Evolutionary conservation across 192 early-diverging fungal species (phyloP), one percentile per base, ranked within the genome.

Genomic region (Backusella parvicylindrica): DNA sequence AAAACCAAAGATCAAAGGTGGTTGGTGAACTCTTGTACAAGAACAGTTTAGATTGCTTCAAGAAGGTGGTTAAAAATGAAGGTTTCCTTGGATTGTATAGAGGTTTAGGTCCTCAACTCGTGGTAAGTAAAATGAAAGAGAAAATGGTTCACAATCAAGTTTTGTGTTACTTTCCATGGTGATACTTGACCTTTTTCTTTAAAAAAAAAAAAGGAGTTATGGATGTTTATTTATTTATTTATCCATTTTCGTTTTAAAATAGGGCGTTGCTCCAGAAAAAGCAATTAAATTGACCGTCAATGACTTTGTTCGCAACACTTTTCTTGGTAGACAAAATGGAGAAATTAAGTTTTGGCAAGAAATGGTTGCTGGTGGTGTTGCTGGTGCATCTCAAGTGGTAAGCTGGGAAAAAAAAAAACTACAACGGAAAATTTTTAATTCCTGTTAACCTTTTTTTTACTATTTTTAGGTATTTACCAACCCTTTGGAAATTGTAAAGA

Each of bases 401-500:
- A 60, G 53, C 53, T 13, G 53, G 23, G 53, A 56, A n/a, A 53
- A 53, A 56, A 56, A 26, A 12, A 28, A 2, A 9, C 6, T 9
- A 38, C 0, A 3, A 0, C 37, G 23, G 9, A 9, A 60, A 12
- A 12, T 12, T 28, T 56, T 56, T 23, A 56, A 23, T 26, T 26
- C 50, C 50, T 56, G 50, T 56, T 56, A 23, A 26, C 50, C 50
- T 28, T 60, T 60, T 13, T 60, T 11, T 60, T 60, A 12, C 26
- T 30, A 60, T 56, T 26, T 9, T 60, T 28, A 60, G 53, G 53
- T 60, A 6, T 98, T 98, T 80, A 99, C 97, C 65, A 97, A 99
- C 76, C 97, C 97, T 33, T 81, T 99, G 74, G 97, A 99, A 84
- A 99, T 99, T 82, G 97, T 99, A 85, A 99, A 99, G 86, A 99